Percentiles rank a stretch among this genome's conserved stretches.
These are phyloP conservation scores for Alternaria brassicae DNA, from an alignment of 2,329 filamentous ascomycete genomes.

Conservation along the genomic window DNA sequence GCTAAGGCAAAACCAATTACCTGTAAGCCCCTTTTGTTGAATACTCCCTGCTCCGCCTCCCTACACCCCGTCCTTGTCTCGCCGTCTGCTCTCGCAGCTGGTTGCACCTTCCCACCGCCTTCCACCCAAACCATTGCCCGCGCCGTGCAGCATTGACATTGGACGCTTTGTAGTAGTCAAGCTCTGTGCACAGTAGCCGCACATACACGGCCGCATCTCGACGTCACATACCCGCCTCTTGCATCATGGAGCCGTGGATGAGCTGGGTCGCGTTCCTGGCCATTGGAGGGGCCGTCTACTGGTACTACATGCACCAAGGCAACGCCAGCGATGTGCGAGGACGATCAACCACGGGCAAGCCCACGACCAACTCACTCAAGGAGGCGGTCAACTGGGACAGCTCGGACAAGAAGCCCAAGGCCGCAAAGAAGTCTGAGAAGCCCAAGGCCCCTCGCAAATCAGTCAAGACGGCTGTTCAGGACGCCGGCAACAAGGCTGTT, in stretches of 20 bases:
- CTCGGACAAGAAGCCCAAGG: constrained; percentile 37
- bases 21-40: constrained; percentile 13
- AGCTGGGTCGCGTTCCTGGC: constrained; percentile 46
- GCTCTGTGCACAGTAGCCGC: background rate
- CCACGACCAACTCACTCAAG: constrained; percentile 30
- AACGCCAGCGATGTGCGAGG: constrained; percentile 32
- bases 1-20: constrained; percentile 16
- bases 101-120: background rate
- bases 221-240: background rate
- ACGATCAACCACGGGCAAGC: constrained; percentile 36
- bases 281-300: constrained; percentile 37
- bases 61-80: constrained; percentile 11
- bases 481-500: constrained; percentile 55
- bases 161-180: background rate
- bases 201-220: constrained; percentile 4
- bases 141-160: background rate
- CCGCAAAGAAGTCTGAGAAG: constrained; percentile 36
- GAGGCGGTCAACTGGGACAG: constrained; percentile 37
- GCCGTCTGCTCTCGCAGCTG: background rate
- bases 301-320: constrained; percentile 40
- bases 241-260: constrained; percentile 43
- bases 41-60: constrained; percentile 24
- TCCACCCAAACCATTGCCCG: background rate
- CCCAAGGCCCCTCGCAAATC: constrained; percentile 45
- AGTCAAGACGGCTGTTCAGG: constrained; percentile 45